Base-by-base conservation (phyloP, 768 basidiomycete species). In the Collybia sordida region DNA sequence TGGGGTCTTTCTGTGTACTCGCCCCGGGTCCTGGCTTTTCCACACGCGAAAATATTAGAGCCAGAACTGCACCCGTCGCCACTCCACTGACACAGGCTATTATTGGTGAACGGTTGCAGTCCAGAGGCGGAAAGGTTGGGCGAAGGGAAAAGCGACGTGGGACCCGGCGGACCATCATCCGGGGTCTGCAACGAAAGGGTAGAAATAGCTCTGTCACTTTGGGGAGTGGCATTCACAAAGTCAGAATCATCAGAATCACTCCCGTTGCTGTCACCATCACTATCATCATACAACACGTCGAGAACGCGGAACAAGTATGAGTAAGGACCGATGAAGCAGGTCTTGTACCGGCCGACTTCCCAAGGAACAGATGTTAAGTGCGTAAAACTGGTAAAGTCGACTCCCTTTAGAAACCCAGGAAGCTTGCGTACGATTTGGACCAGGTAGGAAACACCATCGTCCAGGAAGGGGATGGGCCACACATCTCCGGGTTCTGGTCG, bases 211-310 rank as follows among this genome's bases (percentile, higher is more conserved):
- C 38, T 35, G 6, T 37, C 19, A 18, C 45, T 47, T 17, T 47
- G 23, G 3, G 45, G 45, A 7, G 45, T 37, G 35, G 19, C 36
- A 24, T 47, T 38, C 6, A 4, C 11, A 12, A 21, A 41, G 7
- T 47, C 45, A 23, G 35, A 47, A 37, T 47, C 45, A 37, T 45
- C 44, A 19, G 31, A 45, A 19, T 45, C 31, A 14, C 18, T 22
- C 17, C 34, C 23, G 15, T 44, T 27, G 17, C 21, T 19, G 39
- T 41, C 39, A 23, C 37, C 45, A n/a, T 4, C 3, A 7, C 11
- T 1, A 14, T 14, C 8, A n/a, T n/a, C 24, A n/a, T 21, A 1
- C 34, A 45, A 4, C 5, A 22, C 4, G n/a, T 8, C 22, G 17
- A 47, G 22, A 14, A 47, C 11, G 23, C 36, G 45, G 15, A 47